Percentiles rank a stretch among this genome's conserved stretches.
Conservation (phyloP, 257 asterid species). For the Ballota nigra region DNA sequence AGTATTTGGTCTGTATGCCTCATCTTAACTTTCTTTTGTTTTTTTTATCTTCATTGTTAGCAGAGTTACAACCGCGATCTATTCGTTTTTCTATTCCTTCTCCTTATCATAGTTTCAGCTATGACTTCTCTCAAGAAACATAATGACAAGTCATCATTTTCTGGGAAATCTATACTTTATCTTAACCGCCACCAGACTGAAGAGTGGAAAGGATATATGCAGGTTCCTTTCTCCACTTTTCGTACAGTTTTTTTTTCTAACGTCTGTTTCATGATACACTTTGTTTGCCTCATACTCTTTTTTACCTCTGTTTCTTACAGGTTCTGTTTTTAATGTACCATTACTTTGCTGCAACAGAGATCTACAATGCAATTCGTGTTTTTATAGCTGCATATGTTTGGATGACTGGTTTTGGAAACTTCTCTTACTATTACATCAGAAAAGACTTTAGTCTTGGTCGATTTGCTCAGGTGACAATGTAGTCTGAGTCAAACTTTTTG, state of each 20-base stretch:
- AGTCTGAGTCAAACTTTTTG: not conserved
- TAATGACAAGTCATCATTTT: constrained; percentile 79
- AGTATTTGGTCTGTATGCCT: not conserved
- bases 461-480: constrained; percentile 66
- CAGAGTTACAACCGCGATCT: constrained; percentile 97
- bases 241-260: not conserved
- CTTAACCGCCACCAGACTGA: constrained; percentile 96
- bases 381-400: constrained; percentile 88
- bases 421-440: constrained; percentile 78
- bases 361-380: constrained; percentile 78
- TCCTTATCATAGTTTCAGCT: constrained; percentile 80
- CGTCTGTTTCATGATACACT: constrained; percentile 8
- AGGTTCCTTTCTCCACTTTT: constrained; percentile 38
- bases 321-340: constrained; percentile 84
- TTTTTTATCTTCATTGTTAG: constrained; percentile 30
- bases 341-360: constrained; percentile 82
- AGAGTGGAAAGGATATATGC: constrained; percentile 99
- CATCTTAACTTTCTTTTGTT: constrained; percentile 22
- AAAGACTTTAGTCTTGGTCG: constrained; percentile 78
- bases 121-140: constrained; percentile 90
- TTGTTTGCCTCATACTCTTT: no score
- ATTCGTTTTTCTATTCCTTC: constrained; percentile 71
- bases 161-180: constrained; percentile 82
- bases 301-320: constrained; percentile 31
- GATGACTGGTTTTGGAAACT: constrained; percentile 94